Conservation (phyloP, 192 early-diverging fungal genomes). For the Polychytrium aggregatum region DNA sequence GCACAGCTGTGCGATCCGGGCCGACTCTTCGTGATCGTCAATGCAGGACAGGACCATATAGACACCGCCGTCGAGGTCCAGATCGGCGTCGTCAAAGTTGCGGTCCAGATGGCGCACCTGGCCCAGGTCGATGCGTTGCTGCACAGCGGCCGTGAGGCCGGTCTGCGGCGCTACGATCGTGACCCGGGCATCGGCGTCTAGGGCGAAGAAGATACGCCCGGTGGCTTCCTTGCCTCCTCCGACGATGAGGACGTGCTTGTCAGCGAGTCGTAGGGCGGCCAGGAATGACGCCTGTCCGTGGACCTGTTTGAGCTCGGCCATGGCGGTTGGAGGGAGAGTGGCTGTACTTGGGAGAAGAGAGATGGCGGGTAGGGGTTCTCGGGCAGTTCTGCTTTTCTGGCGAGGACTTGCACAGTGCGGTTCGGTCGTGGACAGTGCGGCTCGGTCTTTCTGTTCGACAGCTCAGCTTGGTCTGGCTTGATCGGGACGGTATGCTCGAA, state of each 20-base stretch:
- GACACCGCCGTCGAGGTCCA: constrained; percentile 25
- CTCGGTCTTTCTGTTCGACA: no score
- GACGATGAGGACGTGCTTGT: constrained; percentile 74
- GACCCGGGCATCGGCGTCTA: constrained; percentile 69
- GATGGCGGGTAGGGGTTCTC: no score
- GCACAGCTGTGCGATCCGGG: constrained; percentile 52
- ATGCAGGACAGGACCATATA: constrained; percentile 33
- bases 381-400: no score
- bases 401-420: no score
- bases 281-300: constrained; percentile 35
- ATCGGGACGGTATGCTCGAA: no score
- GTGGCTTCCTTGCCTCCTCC: constrained; percentile 80
- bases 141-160: constrained; percentile 54
- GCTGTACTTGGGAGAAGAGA: no score
- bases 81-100: constrained; percentile 32
- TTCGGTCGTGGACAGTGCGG: no score
- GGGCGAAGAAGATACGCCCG: constrained; percentile 66
- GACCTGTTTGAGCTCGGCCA: no score
- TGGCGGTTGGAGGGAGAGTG: no score
- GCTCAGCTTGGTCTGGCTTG: no score
- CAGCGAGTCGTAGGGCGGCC: constrained; percentile 66
- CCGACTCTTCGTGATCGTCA: constrained; percentile 52
- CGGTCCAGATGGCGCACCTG: constrained; percentile 40
- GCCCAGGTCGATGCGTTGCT: constrained; percentile 38
- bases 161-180: constrained; percentile 57